Conservation (phyloP, 148 eudicot species). For the Rhododendron ovatum region DNA sequence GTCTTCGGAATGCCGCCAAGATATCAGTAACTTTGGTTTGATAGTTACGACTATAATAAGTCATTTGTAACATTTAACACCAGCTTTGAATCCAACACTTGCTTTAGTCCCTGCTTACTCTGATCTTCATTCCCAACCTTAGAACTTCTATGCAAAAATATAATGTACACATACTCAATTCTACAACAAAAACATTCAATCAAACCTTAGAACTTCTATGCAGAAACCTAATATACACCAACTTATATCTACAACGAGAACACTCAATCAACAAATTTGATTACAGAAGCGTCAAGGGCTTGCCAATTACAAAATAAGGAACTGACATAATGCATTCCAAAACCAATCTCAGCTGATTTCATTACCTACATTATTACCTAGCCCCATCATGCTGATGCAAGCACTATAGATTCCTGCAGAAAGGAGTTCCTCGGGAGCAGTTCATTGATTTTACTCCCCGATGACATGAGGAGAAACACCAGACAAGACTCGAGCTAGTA, state of each 20-base stretch:
- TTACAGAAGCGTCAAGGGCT: not conserved
- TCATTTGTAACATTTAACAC: too few species aligned
- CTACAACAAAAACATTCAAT: not conserved
- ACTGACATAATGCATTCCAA: not conserved
- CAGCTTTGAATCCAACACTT: too few species aligned
- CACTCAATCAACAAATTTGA: not conserved
- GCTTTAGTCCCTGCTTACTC: not conserved
- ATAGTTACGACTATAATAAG: too few species aligned
- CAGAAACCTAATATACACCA: not conserved
- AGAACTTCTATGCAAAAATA: not conserved
- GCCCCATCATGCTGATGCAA: not conserved
- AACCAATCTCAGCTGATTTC: not conserved
- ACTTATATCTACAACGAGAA: not conserved
- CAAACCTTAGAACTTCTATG: not conserved
- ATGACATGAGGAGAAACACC: not conserved
- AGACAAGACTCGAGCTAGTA: not conserved
- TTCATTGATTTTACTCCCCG: not conserved
- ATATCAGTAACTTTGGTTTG: not conserved
- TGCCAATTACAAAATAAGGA: not conserved
- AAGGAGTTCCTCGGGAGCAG: not conserved
- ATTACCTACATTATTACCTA: not conserved
- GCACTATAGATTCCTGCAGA: not conserved
- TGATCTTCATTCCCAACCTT: not conserved
- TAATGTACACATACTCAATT: not conserved
- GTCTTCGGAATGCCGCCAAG: not conserved